Base-by-base conservation (phyloP, 768 basidiomycete genomes). In the Auricularia sp. region DNA sequence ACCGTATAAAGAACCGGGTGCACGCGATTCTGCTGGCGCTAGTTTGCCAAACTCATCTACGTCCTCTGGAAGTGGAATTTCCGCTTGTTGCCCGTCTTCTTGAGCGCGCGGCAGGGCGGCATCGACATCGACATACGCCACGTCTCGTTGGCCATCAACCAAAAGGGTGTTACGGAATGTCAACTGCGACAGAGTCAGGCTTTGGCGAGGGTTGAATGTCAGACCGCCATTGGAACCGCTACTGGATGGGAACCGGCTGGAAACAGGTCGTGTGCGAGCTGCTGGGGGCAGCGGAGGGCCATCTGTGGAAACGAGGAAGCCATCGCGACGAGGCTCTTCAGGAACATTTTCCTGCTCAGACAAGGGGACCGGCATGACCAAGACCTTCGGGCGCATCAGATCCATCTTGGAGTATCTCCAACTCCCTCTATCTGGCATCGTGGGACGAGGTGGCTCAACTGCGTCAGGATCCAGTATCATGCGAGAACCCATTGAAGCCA, bases 311-410 rank as follows among this genome's bases (percentile, higher is more conserved):
- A 80, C 72, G 71, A 84, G 79, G 72, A 91, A 89, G 8, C 87
- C 87, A 60, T 83, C 83, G 59, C 79, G 77, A 36, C 78, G 69
- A 34, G 73, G 69, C 34, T 66, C 61, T 44, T 68, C 65, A 18
- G 77, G 70, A 18, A 74, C 70, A 61, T 79, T 76, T 69, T 94
- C 90, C 43, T 96, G 77, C 7, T 21, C 34, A 7, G 16, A 42
- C 8, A 39, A 18, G 14, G 92, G 91, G 66, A 88, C 89, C 10
- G 94, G 94, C 94, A 97, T 96, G 66, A 97, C 85, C 56, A 97
- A 85, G n/a, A 93, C 81, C 73, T 93, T 93, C 1, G 94, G 94
- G 23, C 93, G 82, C 68, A 96, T 79, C 54, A 96, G 78, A 36
- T 93, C 90, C 64, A 87, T 68, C 12, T 88, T 88, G 10, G 90